phyloP scores from a whole-genome alignment of 2,329 filamentous ascomycete genomes.

The Sporothrix humicola region DNA sequence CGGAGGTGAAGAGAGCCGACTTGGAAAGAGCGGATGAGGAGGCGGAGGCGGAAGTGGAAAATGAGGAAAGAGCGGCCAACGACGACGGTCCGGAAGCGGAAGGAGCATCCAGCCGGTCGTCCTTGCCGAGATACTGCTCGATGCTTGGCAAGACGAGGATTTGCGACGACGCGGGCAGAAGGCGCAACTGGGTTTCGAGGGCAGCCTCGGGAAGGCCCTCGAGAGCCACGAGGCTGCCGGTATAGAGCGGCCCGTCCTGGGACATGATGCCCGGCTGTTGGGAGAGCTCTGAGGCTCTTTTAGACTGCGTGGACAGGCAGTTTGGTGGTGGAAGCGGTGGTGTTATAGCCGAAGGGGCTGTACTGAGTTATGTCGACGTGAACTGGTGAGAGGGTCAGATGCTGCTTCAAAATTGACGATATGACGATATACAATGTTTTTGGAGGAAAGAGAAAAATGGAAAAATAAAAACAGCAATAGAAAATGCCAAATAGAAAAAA shows the following conservation, averaged over 20 bases:
- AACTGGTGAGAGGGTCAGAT: conserved; percentile 2
- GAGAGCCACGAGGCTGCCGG: conserved; percentile 63
- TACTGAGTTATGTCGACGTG: not conserved
- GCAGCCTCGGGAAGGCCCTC: conserved; percentile 60
- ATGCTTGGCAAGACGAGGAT: conserved; percentile 62
- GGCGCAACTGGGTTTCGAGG: conserved; percentile 63
- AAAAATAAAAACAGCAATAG: not conserved
- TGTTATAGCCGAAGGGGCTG: not conserved
- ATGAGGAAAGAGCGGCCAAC: conserved; percentile 6
- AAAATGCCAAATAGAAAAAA: not conserved
- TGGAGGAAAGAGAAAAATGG: not conserved
- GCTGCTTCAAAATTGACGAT: not conserved
- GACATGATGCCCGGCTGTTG: conserved; percentile 27
- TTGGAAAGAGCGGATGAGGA: not conserved
- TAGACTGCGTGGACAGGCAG: not conserved
- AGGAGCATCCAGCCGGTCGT: conserved; percentile 36
- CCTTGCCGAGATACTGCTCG: conserved; percentile 52
- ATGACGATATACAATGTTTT: not conserved
- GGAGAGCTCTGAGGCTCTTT: conserved; percentile 22
- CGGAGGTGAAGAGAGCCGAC: not conserved
- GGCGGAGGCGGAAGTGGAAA: conserved; percentile 7
- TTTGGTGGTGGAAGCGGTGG: not conserved
- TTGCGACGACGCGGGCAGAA: conserved; percentile 64
- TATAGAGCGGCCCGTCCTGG: not conserved
- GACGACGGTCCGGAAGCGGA: conserved; percentile 11